phyloP scores from a whole-genome alignment of 2,329 filamentous ascomycete genomes.

The Alternaria ethzedia region DNA sequence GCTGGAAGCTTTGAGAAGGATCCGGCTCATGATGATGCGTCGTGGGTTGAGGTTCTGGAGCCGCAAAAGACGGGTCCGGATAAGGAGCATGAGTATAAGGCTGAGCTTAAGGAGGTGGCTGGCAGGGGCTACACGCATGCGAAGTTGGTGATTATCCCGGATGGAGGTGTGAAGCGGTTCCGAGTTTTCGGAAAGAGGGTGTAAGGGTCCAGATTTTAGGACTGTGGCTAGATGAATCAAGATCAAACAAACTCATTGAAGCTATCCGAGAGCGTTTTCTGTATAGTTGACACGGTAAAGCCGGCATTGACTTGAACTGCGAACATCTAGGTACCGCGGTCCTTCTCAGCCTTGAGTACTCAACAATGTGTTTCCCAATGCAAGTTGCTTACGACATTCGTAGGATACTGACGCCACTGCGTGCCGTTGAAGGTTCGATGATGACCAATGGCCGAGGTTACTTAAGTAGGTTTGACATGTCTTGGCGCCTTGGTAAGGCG shows the following conservation, averaged over 20 bases:
- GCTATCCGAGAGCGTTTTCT: background rate
- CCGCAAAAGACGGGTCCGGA: constrained; percentile 75
- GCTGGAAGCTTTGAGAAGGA: constrained; percentile 65
- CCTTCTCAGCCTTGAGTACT: background rate
- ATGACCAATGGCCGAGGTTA: background rate
- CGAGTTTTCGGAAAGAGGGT: constrained; percentile 70
- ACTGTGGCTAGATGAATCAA: background rate
- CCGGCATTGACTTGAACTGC: background rate
- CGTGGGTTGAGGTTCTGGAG: constrained; percentile 70
- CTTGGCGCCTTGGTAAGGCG: constrained; percentile 4
- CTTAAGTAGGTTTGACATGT: background rate
- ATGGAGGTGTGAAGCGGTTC: constrained; percentile 89
- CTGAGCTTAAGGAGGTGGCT: constrained; percentile 55
- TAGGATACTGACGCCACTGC: background rate
- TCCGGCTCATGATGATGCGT: constrained; percentile 62
- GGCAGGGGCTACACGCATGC: constrained; percentile 76
- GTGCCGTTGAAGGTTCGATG: background rate
- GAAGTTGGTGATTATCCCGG: constrained; percentile 90
- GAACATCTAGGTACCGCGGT: background rate
- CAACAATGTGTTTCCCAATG: background rate
- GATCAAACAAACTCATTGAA: background rate
- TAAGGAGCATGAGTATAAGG: constrained; percentile 70
- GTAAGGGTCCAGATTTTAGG: background rate
- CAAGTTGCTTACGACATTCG: background rate
- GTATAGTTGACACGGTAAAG: no score